Conservation (phyloP, 2,329 filamentous ascomycete genomes). For the Aspergillus sp. region DNA sequence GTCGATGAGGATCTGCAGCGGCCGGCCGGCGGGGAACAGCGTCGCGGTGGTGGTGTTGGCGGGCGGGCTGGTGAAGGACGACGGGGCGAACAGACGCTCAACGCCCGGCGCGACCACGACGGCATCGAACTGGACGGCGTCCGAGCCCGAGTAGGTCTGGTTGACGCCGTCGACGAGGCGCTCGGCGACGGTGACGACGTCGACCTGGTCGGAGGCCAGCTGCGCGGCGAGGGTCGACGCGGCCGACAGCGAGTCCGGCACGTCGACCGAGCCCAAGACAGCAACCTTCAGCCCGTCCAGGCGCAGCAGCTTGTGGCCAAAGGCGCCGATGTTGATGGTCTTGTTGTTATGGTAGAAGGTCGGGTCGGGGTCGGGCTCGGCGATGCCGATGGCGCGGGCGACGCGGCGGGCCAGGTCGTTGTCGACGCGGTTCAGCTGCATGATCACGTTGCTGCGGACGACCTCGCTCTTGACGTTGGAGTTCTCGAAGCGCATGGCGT, state of each 20-base stretch:
- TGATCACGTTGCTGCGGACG: slow-evolving; percentile 65
- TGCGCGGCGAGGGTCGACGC: slow-evolving; percentile 52
- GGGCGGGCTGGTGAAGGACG: slow-evolving; percentile 20
- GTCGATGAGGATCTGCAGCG: slow-evolving; percentile 61
- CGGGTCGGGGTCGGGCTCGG: slow-evolving; percentile 58
- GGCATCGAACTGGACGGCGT: slow-evolving; percentile 48
- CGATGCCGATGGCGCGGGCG: slow-evolving; percentile 59
- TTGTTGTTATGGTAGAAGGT: slow-evolving; percentile 69
- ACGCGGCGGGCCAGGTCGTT: slow-evolving; percentile 67
- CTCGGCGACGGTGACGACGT: slow-evolving; percentile 62
- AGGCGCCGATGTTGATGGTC: slow-evolving; percentile 61
- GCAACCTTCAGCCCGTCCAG: slow-evolving; percentile 65
- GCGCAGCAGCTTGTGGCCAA: slow-evolving; percentile 57
- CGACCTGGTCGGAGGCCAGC: slow-evolving; percentile 46
- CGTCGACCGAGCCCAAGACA: slow-evolving; percentile 54
- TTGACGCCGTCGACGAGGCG: slow-evolving; percentile 54
- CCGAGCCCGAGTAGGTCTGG: slow-evolving; percentile 64
- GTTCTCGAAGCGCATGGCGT: slow-evolving; percentile 71
- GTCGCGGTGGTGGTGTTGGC: slow-evolving; percentile 47
- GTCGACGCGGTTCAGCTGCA: slow-evolving; percentile 67
- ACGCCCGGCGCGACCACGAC: slow-evolving; percentile 60
- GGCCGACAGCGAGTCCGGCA: slow-evolving; percentile 46
- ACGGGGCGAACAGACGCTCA: slow-evolving; percentile 49
- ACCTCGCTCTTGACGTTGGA: slow-evolving; percentile 56
- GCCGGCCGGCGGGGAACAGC: slow-evolving; percentile 64